These are phyloP conservation scores for California macrophylla DNA, from an alignment of 441 rosid species.

Conservation along the genomic window DNA sequence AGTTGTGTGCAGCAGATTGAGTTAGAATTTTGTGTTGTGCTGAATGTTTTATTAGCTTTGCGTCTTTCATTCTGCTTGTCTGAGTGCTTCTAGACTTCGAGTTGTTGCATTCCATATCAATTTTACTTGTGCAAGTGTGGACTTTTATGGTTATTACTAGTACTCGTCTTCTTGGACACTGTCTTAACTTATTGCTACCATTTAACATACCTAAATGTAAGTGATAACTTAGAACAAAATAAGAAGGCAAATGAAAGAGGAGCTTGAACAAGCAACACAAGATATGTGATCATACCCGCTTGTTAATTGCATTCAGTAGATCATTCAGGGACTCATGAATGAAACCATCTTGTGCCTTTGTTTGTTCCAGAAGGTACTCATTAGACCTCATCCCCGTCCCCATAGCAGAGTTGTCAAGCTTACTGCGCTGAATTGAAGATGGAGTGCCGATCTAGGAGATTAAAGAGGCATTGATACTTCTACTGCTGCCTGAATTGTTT, in stretches of 20 bases:
- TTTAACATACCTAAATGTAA: background rate
- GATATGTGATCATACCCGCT: constrained; percentile 39
- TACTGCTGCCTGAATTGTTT: constrained; percentile 17
- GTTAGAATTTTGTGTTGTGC: too few relatives aligned
- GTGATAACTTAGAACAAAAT: background rate
- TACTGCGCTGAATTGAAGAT: constrained; percentile 27
- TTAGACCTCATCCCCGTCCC: constrained; percentile 34
- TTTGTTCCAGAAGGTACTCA: constrained; percentile 34
- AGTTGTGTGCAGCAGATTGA: too few relatives aligned
- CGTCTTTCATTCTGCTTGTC: too few relatives aligned
- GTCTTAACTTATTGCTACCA: background rate
- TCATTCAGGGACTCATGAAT: constrained; percentile 53
- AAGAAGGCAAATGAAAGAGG: background rate
- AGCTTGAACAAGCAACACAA: constrained; percentile 6
- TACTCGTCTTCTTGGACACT: too few relatives aligned
- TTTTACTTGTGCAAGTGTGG: too few relatives aligned
- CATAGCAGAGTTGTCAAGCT: constrained; percentile 31
- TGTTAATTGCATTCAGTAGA: constrained; percentile 52
- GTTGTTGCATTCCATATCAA: too few relatives aligned
- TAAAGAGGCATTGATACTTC: constrained; percentile 30
- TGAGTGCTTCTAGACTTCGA: too few relatives aligned
- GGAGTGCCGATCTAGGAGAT: constrained; percentile 28
- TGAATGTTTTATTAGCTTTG: too few relatives aligned
- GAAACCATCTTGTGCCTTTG: constrained; percentile 38
- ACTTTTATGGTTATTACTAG: too few relatives aligned